These are phyloP conservation scores for Erysiphe pulchra DNA, from an alignment of 2,329 filamentous ascomycete species.

Conservation along the genomic window DNA sequence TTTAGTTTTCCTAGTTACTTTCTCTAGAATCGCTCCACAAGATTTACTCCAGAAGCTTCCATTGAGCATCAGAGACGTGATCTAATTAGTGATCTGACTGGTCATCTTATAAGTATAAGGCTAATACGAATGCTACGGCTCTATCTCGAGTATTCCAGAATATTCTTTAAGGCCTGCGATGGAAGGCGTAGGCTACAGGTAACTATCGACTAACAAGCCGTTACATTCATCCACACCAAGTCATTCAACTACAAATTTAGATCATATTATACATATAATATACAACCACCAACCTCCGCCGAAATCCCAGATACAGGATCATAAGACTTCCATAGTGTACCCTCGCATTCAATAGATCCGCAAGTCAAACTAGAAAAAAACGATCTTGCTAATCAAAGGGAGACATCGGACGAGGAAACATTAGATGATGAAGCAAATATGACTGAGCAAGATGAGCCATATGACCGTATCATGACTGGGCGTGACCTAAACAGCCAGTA, in stretches of 20 bases:
- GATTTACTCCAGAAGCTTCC: too few species aligned
- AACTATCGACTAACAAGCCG: too few species aligned
- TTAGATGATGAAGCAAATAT: not conserved
- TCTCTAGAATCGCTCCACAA: too few species aligned
- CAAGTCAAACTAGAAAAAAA: not conserved
- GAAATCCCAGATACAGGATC: not conserved
- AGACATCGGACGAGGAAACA: not conserved
- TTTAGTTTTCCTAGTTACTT: too few species aligned
- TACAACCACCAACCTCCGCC: not conserved
- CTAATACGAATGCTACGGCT: too few species aligned
- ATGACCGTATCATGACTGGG: conserved; percentile 1
- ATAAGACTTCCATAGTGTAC: not conserved
- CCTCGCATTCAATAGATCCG: not conserved
- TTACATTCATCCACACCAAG: not conserved
- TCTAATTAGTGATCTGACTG: too few species aligned
- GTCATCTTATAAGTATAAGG: too few species aligned
- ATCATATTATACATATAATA: not conserved
- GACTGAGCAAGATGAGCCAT: not conserved
- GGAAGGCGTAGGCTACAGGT: too few species aligned
- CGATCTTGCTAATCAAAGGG: not conserved
- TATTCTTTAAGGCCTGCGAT: too few species aligned
- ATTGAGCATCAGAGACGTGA: too few species aligned
- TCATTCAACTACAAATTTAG: not conserved
- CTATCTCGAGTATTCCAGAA: too few species aligned
- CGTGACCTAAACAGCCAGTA: not conserved